Percentiles rank a stretch among this genome's conserved stretches.
phyloP scores from a whole-genome alignment of 2,329 filamentous ascomycete species.

The Pseudofabraea citricarpa region DNA sequence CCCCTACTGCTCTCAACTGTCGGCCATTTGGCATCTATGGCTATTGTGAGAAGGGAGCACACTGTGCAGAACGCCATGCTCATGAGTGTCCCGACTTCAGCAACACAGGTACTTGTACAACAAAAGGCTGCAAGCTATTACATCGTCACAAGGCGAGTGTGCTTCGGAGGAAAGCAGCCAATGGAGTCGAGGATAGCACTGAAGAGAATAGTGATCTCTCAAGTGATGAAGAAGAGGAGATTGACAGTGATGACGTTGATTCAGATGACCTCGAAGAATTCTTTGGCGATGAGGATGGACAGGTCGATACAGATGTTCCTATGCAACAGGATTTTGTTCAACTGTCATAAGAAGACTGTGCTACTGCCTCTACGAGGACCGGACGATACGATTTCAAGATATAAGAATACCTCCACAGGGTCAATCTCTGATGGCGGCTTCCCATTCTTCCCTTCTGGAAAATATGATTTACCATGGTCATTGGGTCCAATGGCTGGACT shows the following conservation, averaged over 20 bases:
- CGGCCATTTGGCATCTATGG: conserved; percentile 78
- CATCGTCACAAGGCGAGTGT: conserved; percentile 85
- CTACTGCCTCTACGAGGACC: too few relatives aligned
- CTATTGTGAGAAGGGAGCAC: conserved; percentile 78
- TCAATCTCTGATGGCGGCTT: too few relatives aligned
- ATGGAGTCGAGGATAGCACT: conserved; percentile 34
- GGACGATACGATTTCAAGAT: too few relatives aligned
- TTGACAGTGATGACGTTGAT: conserved; percentile 76
- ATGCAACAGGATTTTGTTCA: conserved; percentile 57
- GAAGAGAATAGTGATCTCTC: conserved; percentile 65
- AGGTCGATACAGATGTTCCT: conserved; percentile 47
- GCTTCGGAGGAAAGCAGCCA: conserved; percentile 58
- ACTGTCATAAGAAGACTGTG: too few relatives aligned
- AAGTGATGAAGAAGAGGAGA: conserved; percentile 66
- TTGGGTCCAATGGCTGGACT: too few relatives aligned
- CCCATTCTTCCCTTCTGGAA: too few relatives aligned
- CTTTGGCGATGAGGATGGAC: conserved; percentile 49
- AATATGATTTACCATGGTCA: too few relatives aligned
- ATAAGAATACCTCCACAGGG: too few relatives aligned
- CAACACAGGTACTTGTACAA: conserved; percentile 80
- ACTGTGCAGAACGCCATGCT: conserved; percentile 78
- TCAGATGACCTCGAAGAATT: conserved; percentile 65
- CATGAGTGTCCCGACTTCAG: conserved; percentile 94
- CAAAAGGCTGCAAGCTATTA: conserved; percentile 74
- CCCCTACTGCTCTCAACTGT: conserved; percentile 75